Conservation (phyloP, 2,329 filamentous ascomycete genomes). For the Cryphonectria naterciae region DNA sequence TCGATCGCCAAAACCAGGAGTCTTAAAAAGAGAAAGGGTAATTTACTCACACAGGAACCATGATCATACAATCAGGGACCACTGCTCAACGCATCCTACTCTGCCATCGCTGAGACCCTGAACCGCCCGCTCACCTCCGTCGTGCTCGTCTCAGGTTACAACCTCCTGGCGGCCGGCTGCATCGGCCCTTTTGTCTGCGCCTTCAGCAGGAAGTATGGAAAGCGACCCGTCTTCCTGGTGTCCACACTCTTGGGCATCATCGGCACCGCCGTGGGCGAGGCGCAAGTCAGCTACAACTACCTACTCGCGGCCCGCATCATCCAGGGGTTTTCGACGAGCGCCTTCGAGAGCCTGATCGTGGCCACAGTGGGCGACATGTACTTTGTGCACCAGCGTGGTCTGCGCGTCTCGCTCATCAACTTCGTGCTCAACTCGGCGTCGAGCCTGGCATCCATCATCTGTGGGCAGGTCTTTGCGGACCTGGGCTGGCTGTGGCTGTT, state of each 20-base stretch:
- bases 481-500: slow-evolving; percentile 39
- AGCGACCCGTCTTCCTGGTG: slow-evolving; percentile 35
- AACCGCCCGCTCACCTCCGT: background rate
- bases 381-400: slow-evolving; percentile 38
- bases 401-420: slow-evolving; percentile 30
- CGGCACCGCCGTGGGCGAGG: slow-evolving; percentile 32
- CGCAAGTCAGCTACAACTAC: slow-evolving; percentile 29
- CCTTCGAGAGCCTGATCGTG: slow-evolving; percentile 35
- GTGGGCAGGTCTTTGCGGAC: slow-evolving; percentile 31
- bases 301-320: slow-evolving; percentile 34
- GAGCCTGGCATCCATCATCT: slow-evolving; percentile 32
- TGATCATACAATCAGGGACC: background rate
- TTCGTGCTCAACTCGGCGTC: slow-evolving; percentile 30
- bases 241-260: slow-evolving; percentile 31
- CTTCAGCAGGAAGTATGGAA: slow-evolving; percentile 34
- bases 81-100: slow-evolving; percentile 13
- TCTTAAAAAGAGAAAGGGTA: background rate
- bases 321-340: slow-evolving; percentile 36
- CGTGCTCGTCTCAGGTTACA: slow-evolving; percentile 33
- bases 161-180: slow-evolving; percentile 30
- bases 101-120: background rate
- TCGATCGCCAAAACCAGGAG: background rate
- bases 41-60: background rate
- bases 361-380: slow-evolving; percentile 36
- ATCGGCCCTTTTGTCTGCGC: slow-evolving; percentile 32